phyloP scores from a whole-genome alignment of 345 rosid genomes.

The Litchi chinensis region DNA sequence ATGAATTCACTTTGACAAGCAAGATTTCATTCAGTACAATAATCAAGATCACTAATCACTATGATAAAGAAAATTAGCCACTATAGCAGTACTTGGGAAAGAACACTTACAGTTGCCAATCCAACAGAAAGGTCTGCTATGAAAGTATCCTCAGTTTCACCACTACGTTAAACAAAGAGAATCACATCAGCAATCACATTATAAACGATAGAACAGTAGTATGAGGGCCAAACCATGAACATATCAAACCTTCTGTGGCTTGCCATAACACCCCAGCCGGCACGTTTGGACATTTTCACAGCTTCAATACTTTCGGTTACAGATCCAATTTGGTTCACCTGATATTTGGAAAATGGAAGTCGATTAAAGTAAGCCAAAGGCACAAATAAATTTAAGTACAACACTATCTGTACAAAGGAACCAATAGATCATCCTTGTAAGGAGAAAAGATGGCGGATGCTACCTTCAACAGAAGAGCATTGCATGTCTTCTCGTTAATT shows the following conservation, averaged over 20 bases:
- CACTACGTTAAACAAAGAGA: conserved; percentile 32
- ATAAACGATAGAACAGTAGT: background rate
- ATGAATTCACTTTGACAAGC: background rate
- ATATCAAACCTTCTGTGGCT: conserved; percentile 46
- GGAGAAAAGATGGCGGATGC: background rate
- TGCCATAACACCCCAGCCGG: conserved; percentile 65
- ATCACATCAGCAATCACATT: background rate
- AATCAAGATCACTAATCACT: background rate
- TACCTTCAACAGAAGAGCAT: conserved; percentile 64
- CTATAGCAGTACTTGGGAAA: background rate
- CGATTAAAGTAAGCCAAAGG: background rate
- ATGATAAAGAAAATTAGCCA: background rate
- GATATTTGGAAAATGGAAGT: conserved; percentile 5
- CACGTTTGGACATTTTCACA: conserved; percentile 54
- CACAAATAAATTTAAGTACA: background rate
- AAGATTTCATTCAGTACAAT: background rate
- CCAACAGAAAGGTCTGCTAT: conserved; percentile 63
- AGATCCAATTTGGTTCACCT: conserved; percentile 63
- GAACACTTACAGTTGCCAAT: conserved; percentile 49
- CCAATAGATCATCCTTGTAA: background rate
- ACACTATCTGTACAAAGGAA: background rate
- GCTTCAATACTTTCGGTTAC: too few species aligned
- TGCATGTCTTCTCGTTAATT: conserved; percentile 49
- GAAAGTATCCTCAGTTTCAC: conserved; percentile 66
- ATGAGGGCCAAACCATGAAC: background rate